phyloP scores from a whole-genome alignment of 768 basidiomycete genomes.

The Pleurotus pulmonarius region DNA sequence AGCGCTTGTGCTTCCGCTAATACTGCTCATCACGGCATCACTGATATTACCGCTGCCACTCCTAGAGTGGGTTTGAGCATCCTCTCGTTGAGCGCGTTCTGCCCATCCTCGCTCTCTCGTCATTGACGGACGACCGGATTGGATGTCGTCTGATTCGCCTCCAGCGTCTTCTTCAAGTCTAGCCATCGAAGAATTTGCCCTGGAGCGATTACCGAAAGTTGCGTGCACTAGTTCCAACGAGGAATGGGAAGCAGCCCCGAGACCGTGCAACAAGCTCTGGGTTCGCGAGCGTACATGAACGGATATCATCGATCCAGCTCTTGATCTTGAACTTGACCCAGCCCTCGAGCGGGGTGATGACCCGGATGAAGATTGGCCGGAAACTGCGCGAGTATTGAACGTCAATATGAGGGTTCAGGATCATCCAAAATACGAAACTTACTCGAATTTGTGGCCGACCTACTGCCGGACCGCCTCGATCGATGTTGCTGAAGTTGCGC shows the following conservation, averaged over 20 bases:
- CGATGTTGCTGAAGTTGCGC: not conserved
- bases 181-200: slow-evolving; percentile 67
- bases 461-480: slow-evolving; percentile 29
- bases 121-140: slow-evolving; percentile 26
- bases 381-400: not conserved
- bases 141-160: slow-evolving; percentile 9
- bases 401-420: slow-evolving; percentile 3
- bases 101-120: slow-evolving; percentile 10
- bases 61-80: slow-evolving; percentile 16
- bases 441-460: slow-evolving; percentile 24
- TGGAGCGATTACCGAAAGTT: slow-evolving; percentile 34
- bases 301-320: slow-evolving; percentile 38
- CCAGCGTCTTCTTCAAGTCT: slow-evolving; percentile 54
- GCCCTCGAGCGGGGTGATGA: slow-evolving; percentile 37
- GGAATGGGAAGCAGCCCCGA: slow-evolving; percentile 57
- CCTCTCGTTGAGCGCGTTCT: not conserved
- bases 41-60: slow-evolving; percentile 16
- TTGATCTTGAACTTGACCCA: slow-evolving; percentile 26
- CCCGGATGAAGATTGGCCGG: slow-evolving; percentile 27
- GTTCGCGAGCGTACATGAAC: slow-evolving; percentile 55
- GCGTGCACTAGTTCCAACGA: slow-evolving; percentile 54
- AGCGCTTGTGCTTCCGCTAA: slow-evolving; percentile 11
- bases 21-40: slow-evolving; percentile 17
- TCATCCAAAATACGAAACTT: slow-evolving; percentile 7
- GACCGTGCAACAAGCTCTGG: slow-evolving; percentile 63